phyloP scores from a whole-genome alignment of 805 yeast species.

The Schwanniomyces yamadae region DNA sequence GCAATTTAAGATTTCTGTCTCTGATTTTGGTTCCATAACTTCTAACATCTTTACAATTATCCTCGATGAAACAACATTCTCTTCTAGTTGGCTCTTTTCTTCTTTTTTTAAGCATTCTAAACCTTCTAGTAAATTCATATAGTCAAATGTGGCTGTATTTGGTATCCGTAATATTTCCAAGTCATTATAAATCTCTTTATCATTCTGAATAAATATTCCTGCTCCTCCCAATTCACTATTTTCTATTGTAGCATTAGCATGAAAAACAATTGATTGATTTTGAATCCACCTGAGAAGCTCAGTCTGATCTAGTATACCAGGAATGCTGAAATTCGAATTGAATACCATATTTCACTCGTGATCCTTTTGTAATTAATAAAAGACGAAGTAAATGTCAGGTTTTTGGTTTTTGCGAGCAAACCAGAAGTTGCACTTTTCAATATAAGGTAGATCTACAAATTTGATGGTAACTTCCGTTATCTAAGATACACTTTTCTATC shows the following conservation, averaged over 20 bases:
- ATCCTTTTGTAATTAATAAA: too few relatives aligned
- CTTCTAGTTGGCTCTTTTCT: slow-evolving; percentile 8
- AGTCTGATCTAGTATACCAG: background rate
- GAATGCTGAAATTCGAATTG: background rate
- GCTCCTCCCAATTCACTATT: slow-evolving; percentile 29
- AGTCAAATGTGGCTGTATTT: slow-evolving; percentile 16
- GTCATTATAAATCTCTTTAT: slow-evolving; percentile 6
- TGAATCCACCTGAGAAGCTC: slow-evolving; percentile 12
- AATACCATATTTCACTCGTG: background rate
- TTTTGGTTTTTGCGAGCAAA: too few relatives aligned
- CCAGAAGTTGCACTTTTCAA: too few relatives aligned
- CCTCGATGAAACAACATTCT: slow-evolving; percentile 14
- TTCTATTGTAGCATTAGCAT: slow-evolving; percentile 16
- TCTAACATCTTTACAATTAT: slow-evolving; percentile 20
- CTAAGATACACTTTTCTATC: too few relatives aligned
- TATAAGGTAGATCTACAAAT: too few relatives aligned
- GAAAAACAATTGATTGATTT: slow-evolving; percentile 12
- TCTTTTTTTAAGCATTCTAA: slow-evolving; percentile 17
- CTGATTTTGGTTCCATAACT: slow-evolving; percentile 23
- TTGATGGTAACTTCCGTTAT: too few relatives aligned
- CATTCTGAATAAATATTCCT: slow-evolving; percentile 23
- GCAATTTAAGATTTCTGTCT: slow-evolving; percentile 26
- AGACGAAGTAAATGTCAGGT: too few relatives aligned
- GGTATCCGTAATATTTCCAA: slow-evolving; percentile 22
- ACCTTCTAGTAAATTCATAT: slow-evolving; percentile 16